Percentiles rank a stretch among this genome's conserved stretches.
Conservation (phyloP, 805 yeast genomes). For the Zygoascus bituminiphila region DNA sequence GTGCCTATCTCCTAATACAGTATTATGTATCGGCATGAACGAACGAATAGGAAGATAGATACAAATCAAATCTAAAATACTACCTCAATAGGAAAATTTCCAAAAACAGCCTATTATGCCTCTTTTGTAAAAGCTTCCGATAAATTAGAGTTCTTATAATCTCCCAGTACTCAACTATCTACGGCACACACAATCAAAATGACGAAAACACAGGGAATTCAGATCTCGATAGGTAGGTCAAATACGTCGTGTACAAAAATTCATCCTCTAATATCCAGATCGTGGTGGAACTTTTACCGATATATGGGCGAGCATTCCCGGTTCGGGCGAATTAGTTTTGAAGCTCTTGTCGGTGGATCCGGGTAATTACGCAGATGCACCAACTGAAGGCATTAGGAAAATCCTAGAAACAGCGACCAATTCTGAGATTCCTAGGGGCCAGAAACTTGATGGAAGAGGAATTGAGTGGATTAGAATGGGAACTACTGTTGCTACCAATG, state of each 20-base stretch:
- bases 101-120: too few species aligned
- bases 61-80: too few species aligned
- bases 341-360: slow-evolving; percentile 86
- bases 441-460: slow-evolving; percentile 41
- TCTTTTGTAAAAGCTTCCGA: too few species aligned
- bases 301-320: slow-evolving; percentile 45
- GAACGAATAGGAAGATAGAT: too few species aligned
- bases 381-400: slow-evolving; percentile 81
- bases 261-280: slow-evolving; percentile 16
- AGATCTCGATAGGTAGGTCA: slow-evolving; percentile 6
- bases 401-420: slow-evolving; percentile 54
- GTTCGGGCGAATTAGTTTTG: slow-evolving; percentile 52
- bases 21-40: too few species aligned
- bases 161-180: too few species aligned
- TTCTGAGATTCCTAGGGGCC: slow-evolving; percentile 46
- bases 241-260: neutral
- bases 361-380: slow-evolving; percentile 77
- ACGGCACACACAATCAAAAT: neutral
- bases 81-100: too few species aligned
- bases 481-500: slow-evolving; percentile 92
- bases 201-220: slow-evolving; percentile 4
- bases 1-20: too few species aligned
- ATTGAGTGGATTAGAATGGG: slow-evolving; percentile 77
- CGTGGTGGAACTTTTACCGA: slow-evolving; percentile 92
- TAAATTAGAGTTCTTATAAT: too few species aligned